phyloP scores from a whole-genome alignment of 768 basidiomycete species.

The Nevesoporus exiguus region DNA sequence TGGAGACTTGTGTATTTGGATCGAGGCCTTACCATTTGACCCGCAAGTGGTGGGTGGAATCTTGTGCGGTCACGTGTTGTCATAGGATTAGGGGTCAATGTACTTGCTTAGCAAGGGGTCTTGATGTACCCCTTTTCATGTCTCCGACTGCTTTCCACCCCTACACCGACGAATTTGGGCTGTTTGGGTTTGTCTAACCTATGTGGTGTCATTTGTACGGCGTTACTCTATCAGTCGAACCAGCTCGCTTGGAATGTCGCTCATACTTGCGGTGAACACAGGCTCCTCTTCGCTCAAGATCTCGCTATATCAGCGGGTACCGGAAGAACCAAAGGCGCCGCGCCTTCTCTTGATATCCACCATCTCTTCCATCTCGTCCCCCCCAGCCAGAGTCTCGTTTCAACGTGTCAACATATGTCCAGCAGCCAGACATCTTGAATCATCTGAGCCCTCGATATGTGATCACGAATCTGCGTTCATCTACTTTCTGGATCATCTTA shows the following conservation, averaged over 20 bases:
- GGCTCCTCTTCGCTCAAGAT: constrained; percentile 88
- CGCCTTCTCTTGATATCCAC: constrained; percentile 49
- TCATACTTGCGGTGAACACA: constrained; percentile 72
- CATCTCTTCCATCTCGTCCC: constrained; percentile 55
- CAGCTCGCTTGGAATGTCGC: constrained; percentile 17
- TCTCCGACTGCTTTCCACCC: no score
- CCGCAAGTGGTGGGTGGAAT: no score
- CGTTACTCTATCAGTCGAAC: neutral
- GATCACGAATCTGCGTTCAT: constrained; percentile 64
- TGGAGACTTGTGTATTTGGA: no score
- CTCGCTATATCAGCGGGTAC: constrained; percentile 51
- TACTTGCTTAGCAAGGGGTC: no score
- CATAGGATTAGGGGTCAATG: no score
- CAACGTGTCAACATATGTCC: constrained; percentile 10
- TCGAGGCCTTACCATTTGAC: no score
- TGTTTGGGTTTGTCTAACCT: no score
- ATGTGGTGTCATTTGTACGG: neutral
- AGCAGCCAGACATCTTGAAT: constrained; percentile 18
- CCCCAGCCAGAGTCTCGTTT: constrained; percentile 52
- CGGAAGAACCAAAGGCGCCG: constrained; percentile 31
- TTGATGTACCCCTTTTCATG: no score
- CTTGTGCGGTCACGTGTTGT: neutral
- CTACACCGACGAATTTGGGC: no score
- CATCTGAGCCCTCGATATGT: constrained; percentile 35
- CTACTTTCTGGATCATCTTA: constrained; percentile 52